Base-by-base conservation (phyloP, 2,329 filamentous ascomycete genomes). In the Diaporthe helianthi region DNA sequence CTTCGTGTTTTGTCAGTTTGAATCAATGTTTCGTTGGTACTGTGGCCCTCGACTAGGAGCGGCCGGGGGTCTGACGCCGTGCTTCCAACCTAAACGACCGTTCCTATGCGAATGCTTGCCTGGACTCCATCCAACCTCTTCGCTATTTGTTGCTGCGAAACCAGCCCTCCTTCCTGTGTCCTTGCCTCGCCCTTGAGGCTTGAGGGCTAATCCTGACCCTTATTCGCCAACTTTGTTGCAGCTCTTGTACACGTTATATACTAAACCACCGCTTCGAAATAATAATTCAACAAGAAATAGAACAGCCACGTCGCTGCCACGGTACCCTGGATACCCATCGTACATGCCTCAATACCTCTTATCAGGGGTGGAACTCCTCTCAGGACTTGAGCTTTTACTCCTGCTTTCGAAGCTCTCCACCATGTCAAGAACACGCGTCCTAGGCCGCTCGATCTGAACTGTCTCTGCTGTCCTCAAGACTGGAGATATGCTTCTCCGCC, bases 341-440 rank as follows among this genome's bases (percentile, higher is more conserved):
- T 31, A n/a, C 9, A 17, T n/a, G n/a, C 41, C 33, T 58, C 26
- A 58, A 8, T n/a, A 17, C 41, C 49, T 67, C 38, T 31, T 66
- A 1, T 63, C 75, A 31, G 83, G 79, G 69, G 83, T 86, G 2
- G 38, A 19, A 41, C 41, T 55, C 41, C 52, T 66, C 5, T 63
- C 75, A 26, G 83, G 79, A 70, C 84, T 86, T 5, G 73, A 76
- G 29, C 81, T 80, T 51, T 80, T 78, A 71, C 82, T 85, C 66
- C 78, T 76, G 41, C 76, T 81, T 80, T 89, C 87, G 70, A 89
- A 81, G 69, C 79, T 83, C 73, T 88, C 82, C 47, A 89, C 85
- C 85, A 89, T 87, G 54, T 82, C 80, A 55, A 86, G 75, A 33
- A 89, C 87, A 44, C 82, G 76, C 17, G 83, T 83, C 72, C 79